Conservation (phyloP, 805 yeast genomes). For the Kuraishia piskuri region DNA sequence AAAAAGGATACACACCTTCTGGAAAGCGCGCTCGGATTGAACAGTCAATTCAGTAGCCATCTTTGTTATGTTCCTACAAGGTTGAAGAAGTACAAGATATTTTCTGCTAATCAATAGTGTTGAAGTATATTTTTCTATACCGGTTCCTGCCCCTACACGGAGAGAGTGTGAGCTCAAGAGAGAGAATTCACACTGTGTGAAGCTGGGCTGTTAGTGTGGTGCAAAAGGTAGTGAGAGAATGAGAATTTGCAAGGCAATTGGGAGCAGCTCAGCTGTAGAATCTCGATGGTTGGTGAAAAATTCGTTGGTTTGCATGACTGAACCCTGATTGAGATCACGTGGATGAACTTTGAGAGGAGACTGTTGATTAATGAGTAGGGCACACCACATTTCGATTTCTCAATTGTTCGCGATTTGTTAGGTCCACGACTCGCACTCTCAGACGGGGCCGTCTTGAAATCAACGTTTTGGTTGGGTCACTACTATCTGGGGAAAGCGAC, state of each 20-base stretch:
- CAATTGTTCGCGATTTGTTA: too few relatives aligned
- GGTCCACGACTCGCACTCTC: too few relatives aligned
- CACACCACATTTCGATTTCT: too few relatives aligned
- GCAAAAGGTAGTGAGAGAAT: not conserved
- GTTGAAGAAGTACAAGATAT: not conserved
- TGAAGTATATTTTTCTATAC: not conserved
- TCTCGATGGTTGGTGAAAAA: not conserved
- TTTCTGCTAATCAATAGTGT: not conserved
- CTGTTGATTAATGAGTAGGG: not conserved
- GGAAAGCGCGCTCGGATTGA: constrained; percentile 99
- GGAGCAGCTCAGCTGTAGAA: not conserved
- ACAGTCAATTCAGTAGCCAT: constrained; percentile 99
- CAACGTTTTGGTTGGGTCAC: too few relatives aligned
- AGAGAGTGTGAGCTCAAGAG: not conserved
- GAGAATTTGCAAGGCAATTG: not conserved
- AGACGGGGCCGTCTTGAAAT: too few relatives aligned
- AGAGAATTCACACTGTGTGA: not conserved
- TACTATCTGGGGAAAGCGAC: too few relatives aligned
- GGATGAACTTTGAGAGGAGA: not conserved
- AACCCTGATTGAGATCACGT: constrained; percentile 3
- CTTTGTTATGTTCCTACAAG: constrained; percentile 26
- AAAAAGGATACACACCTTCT: constrained; percentile 68
- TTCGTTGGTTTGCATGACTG: not conserved
- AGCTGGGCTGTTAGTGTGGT: not conserved
- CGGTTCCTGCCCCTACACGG: not conserved